Base-by-base conservation (phyloP, 106 monocot genomes). In the Phalaenopsis aphrodite region DNA sequence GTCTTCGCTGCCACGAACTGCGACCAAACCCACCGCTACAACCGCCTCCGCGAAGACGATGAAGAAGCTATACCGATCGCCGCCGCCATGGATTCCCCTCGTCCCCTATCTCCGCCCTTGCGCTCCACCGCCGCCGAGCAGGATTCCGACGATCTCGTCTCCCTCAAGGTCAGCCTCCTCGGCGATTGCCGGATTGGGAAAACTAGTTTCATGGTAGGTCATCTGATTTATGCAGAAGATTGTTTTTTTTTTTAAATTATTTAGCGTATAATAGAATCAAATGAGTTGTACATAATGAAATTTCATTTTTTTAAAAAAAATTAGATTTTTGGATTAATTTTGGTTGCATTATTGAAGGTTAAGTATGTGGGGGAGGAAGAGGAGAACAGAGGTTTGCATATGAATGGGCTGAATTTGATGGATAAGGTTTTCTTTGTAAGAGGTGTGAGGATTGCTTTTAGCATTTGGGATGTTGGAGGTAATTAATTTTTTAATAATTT, bases 381-480 rank as follows among this genome's bases (percentile, higher is more conserved):
- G 72, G 90, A 88, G 49, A 75, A 85, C 78, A 87, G 58, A 36
- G 94, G 94, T 14, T 58, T 92, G 78, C 84, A 97, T 66, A 77
- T 89, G 83, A 79, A 79, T 46, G 97, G 97, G 49, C 78, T 94
- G 21, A 95, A 92, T 80, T 57, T 88, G 80, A 95, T 92, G 92
- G 90, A 89, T 75, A 92, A 92, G 79, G 75, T 87, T 52, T 80
- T 92, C 30, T 77, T 49, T 19, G 89, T 92, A 5, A 78, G 81
- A 64, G 97, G 92, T 15, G 90, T 86, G 1, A 75, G 77, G 47
- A 94, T 97, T 41, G 90, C 78, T 14, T 89, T 90, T 41, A 97
- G 81, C 61, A 92, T 94, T 56, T 97, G 97, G 94, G 97, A 97
- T 81, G 87, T 94, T 81, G 89, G 77, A 85, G 95, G 95, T 95